A percentile compares a stretch with the other conserved stretches of the same genome.
These are phyloP conservation scores for Boletus rex-veris DNA, from an alignment of 768 basidiomycete genomes.

Conservation along the genomic window DNA sequence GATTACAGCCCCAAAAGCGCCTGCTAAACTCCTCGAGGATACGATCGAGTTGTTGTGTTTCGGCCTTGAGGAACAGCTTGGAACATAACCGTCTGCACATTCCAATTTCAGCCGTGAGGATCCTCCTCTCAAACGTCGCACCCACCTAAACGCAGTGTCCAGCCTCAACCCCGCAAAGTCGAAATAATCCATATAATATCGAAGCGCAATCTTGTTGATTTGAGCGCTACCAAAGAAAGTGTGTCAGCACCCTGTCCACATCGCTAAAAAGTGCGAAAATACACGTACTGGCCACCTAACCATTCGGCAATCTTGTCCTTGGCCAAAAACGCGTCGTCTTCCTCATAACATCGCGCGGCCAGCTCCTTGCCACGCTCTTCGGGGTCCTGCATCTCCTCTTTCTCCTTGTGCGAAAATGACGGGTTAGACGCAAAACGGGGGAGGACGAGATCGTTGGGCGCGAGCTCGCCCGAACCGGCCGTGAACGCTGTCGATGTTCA, in stretches of 20 bases:
- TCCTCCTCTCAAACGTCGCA: neutral
- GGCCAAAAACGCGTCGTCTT: conserved; percentile 76
- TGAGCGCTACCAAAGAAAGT: conserved; percentile 47
- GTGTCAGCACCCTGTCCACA: neutral
- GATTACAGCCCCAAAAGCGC: conserved; percentile 92
- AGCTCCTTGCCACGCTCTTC: conserved; percentile 66
- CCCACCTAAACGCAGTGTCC: conserved; percentile 86
- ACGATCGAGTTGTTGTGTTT: conserved; percentile 97
- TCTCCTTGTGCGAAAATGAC: conserved; percentile 43
- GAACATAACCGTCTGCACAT: conserved; percentile 71
- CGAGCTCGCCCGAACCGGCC: conserved; percentile 50
- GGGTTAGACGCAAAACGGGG: conserved; percentile 42
- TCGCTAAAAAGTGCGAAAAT: neutral
- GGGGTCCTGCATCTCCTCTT: conserved; percentile 55
- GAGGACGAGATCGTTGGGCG: conserved; percentile 47
- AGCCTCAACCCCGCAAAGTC: conserved; percentile 81
- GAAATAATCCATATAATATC: conserved; percentile 82
- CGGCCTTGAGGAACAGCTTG: conserved; percentile 90
- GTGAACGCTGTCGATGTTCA: conserved; percentile 19
- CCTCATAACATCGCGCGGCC: conserved; percentile 77
- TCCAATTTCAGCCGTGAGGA: neutral
- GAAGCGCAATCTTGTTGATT: conserved; percentile 72
- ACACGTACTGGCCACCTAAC: conserved; percentile 87
- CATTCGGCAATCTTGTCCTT: conserved; percentile 94
- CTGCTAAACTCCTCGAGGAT: conserved; percentile 90